Base-by-base conservation (phyloP, 768 basidiomycete genomes). In the Arthromyces matolae region DNA sequence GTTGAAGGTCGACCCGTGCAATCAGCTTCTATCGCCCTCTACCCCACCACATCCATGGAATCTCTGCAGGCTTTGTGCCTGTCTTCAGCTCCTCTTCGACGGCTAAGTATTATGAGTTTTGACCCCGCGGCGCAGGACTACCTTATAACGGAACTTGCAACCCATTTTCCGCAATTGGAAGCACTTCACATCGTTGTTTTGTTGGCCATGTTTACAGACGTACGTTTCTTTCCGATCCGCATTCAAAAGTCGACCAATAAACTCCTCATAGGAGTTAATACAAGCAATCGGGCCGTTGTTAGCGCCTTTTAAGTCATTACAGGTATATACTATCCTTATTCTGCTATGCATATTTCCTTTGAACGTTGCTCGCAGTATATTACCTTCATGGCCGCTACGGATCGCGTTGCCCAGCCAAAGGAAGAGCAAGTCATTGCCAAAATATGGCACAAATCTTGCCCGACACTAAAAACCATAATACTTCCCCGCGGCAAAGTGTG, bases 381-480 rank as follows among this genome's bases (percentile, higher is more conserved):
- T 18, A 83, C 82, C 7, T 80, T 81, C 57, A 81, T 84, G 71
- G 77, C 78, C 2, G 71, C 74, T 5, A 65, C 65, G 12, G 53
- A 60, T 29, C 63, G 64, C 19, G 40, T 49, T 6, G 54, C 61
- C 10, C 45, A 56, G 19, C 44, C 59, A 55, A 66, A 62, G 8
- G 68, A 76, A 45, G 83, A 85, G 58, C 65, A 67, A 13, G 63
- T 65, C 51, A 73, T 84, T 9, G 83, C 78, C n/a, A 63, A 63
- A 37, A 56, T 63, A 36, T 85, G 83, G 83, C 76, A 78, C 45
- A 54, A 60, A 18, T 73, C 74, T 20, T 85, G 83, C 60, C 78
- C 80, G 3, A 80, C 81, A 0, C 67, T 85, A 24, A 70, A 70
- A 48, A 84, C 84, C 0, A 80, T 86, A 44, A 83, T 86, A 13